phyloP scores from a whole-genome alignment of 305 asterid species.

The Solanum chacoense region DNA sequence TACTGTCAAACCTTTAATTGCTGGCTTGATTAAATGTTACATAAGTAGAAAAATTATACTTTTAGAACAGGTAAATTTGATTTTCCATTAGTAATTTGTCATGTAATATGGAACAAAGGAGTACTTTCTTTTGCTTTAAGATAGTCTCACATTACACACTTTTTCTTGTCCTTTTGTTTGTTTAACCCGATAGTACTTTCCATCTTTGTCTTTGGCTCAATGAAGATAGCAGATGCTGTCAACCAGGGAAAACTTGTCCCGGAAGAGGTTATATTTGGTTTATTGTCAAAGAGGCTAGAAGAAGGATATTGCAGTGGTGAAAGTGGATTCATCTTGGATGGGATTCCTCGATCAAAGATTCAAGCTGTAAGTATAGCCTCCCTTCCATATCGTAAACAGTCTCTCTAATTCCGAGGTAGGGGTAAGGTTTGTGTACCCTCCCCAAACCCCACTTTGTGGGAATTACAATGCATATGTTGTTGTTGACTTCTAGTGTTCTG shows the following conservation, averaged over 20 bases:
- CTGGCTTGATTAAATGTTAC: neutral
- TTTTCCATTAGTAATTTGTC: neutral
- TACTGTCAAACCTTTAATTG: neutral
- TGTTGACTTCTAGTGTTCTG: neutral
- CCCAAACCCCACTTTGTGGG: neutral
- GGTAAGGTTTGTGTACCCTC: neutral
- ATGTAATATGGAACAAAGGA: neutral
- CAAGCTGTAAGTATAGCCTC: conserved; percentile 60
- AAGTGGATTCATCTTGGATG: conserved; percentile 86
- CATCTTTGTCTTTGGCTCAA: neutral
- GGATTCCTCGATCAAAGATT: conserved; percentile 64
- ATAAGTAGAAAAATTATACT: too few relatives aligned
- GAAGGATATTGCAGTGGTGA: conserved; percentile 80
- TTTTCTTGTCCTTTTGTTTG: neutral
- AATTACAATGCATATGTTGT: neutral
- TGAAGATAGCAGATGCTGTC: conserved; percentile 60
- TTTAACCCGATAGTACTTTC: neutral
- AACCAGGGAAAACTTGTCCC: conserved; percentile 70
- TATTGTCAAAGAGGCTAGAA: conserved; percentile 71
- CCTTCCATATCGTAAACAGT: neutral
- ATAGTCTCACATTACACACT: neutral
- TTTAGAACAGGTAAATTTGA: neutral
- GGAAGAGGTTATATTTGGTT: conserved; percentile 71
- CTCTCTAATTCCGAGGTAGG: neutral
- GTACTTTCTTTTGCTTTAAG: neutral